Percentiles rank a stretch among this genome's conserved stretches.
phyloP scores from a whole-genome alignment of 805 yeast genomes.

The Teunomyces funiuensis region DNA sequence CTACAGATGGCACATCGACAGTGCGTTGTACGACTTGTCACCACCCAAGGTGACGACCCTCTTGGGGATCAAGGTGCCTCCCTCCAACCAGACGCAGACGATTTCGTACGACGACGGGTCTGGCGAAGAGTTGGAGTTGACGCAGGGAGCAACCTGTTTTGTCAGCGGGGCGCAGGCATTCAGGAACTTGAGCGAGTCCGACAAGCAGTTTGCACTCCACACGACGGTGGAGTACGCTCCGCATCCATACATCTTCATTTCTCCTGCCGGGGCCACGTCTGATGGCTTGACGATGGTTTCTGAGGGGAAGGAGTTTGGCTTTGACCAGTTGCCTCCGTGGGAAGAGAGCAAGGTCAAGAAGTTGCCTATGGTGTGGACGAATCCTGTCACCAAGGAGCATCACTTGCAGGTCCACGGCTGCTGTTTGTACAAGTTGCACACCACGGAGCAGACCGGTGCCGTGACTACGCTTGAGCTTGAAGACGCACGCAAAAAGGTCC shows the following conservation, averaged over 20 bases:
- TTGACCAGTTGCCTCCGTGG: slow-evolving; percentile 79
- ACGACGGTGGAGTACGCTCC: slow-evolving; percentile 90
- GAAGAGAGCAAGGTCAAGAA: slow-evolving; percentile 73
- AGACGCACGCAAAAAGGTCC: slow-evolving; percentile 72
- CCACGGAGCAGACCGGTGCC: slow-evolving; percentile 51
- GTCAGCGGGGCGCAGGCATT: slow-evolving; percentile 83
- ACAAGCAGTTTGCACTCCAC: slow-evolving; percentile 68
- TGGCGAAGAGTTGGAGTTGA: slow-evolving; percentile 61
- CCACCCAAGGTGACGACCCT: slow-evolving; percentile 88
- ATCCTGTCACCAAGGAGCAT: slow-evolving; percentile 79
- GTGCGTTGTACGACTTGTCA: slow-evolving; percentile 80
- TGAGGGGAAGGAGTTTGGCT: slow-evolving; percentile 68
- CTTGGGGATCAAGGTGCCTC: slow-evolving; percentile 79
- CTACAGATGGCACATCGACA: slow-evolving; percentile 93
- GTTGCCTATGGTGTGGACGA: slow-evolving; percentile 89
- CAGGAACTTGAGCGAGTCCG: slow-evolving; percentile 62
- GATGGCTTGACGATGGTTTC: slow-evolving; percentile 86
- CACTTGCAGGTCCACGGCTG: slow-evolving; percentile 89
- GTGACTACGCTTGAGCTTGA: slow-evolving; percentile 54
- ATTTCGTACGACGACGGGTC: slow-evolving; percentile 56
- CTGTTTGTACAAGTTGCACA: slow-evolving; percentile 67
- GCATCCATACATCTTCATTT: slow-evolving; percentile 85
- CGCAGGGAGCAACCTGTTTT: slow-evolving; percentile 89
- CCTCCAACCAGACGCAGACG: slow-evolving; percentile 57
- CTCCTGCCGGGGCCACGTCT: slow-evolving; percentile 76